Percentiles rank a stretch among this genome's conserved stretches.
Conservation (phyloP, 208 protist genomes). For the Endotrypanum monterogeii region DNA sequence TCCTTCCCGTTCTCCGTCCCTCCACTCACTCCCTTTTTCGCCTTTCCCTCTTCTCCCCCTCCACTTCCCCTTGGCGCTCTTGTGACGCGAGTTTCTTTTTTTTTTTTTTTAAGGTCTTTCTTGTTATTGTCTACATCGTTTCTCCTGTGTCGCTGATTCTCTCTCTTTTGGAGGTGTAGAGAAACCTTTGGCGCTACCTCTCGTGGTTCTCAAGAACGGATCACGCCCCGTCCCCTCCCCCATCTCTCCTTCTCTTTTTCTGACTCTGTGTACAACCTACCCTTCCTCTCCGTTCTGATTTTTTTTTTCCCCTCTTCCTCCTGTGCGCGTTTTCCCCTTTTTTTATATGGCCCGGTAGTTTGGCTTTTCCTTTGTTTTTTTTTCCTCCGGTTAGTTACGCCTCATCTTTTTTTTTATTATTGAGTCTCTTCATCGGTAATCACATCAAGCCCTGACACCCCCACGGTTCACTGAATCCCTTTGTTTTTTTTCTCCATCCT, state of each 20-base stretch:
- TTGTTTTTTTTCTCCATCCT: no score
- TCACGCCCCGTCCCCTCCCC: no score
- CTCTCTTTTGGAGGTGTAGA: background rate
- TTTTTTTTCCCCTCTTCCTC: constrained; percentile 13
- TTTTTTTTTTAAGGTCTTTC: constrained; percentile 18
- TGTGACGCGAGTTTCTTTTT: background rate
- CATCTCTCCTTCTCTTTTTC: no score
- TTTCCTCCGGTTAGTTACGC: no score
- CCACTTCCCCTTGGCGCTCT: constrained; percentile 8
- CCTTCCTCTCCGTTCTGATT: constrained; percentile 7
- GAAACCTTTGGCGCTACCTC: no score
- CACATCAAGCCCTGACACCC: no score
- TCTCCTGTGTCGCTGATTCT: constrained; percentile 1
- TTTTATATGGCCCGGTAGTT: no score
- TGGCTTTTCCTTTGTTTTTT: no score
- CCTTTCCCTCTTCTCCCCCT: background rate
- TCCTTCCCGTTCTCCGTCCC: background rate
- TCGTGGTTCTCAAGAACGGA: no score
- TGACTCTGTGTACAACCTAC: background rate
- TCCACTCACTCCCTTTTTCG: background rate
- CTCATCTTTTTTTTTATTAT: no score
- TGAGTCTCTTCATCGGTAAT: no score
- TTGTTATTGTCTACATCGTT: background rate
- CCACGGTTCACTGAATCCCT: no score
- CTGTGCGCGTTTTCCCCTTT: background rate